Base-by-base conservation (phyloP, 2,329 filamentous ascomycete species). In the Lachnellula hyalina region DNA sequence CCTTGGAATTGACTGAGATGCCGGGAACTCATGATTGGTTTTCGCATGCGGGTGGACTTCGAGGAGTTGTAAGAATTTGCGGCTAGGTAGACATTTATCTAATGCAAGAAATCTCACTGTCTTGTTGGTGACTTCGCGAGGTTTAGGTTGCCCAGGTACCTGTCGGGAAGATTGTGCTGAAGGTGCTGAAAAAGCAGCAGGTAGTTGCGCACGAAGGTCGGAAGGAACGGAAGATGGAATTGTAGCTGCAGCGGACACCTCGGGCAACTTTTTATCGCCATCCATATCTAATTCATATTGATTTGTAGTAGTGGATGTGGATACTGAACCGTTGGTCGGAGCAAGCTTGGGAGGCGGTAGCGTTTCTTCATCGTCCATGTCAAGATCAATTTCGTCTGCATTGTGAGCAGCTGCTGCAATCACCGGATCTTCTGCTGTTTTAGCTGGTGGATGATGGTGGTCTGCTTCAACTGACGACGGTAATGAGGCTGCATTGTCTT, bases 71-170 rank as follows among this genome's bases (percentile, higher is more conserved):
- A 99, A 77, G 67, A 93, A 97, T 57, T 91, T 82, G 14, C 87
- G 83, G 17, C 85, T 80, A 0, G 88, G 87, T 42, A 93, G 79
- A 66, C 90, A 96, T 71, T 99, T 99, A 73, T 96, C 93, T 2
- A 99, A 77, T 0, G 94, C 89, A 11, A 99, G 78, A 71, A 99
- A 99, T 12, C 85, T 79, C 2, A 93, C 95, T 4, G 79, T 78
- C 19, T 79, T 87, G 74, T 97, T 97, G 2, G 79, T 82, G 58
- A 96, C 95, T 0, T 77, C 80, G 0, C 79, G 68, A 0, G 90
- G 90, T 15, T 87, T 82, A 2, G 86, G 83, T 52, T 85, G 81
- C 36, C 80, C 81, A 15, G 82, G 76, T 5, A 74, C 53, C 17
- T 70, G 42, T 62, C 65, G 48, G 57, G 64, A 17, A 68, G 73